phyloP scores from a whole-genome alignment of 2,329 filamentous ascomycete species.

The Colletotrichum spinosum region DNA sequence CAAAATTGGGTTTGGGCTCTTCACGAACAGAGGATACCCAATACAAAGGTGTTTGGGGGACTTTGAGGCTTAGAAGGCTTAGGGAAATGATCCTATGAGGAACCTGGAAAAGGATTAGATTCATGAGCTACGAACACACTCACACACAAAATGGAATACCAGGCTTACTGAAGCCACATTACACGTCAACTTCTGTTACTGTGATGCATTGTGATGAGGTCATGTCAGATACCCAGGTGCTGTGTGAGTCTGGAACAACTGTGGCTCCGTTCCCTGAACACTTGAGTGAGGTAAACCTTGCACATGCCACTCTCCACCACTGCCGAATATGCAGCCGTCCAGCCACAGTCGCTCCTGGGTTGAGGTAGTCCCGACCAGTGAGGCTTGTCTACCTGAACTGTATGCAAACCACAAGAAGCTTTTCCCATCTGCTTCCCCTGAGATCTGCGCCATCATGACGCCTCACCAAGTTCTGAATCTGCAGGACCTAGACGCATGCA shows the following conservation, averaged over 20 bases:
- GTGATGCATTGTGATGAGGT: neutral
- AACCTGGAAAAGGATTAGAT: conserved; percentile 39
- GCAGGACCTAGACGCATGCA: no score
- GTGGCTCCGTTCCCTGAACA: neutral
- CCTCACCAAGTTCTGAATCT: no score
- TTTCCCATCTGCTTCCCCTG: no score
- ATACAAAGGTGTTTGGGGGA: conserved; percentile 35
- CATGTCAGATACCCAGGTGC: neutral
- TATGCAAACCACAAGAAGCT: no score
- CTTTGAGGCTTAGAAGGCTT: conserved; percentile 36
- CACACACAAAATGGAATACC: conserved; percentile 27
- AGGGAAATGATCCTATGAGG: conserved; percentile 28
- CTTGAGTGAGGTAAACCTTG: neutral
- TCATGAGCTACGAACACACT: conserved; percentile 41
- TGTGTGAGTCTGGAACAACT: neutral
- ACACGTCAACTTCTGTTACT: neutral
- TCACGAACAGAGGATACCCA: conserved; percentile 33
- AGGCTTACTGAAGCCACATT: conserved; percentile 24
- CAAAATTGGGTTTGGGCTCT: conserved; percentile 21
- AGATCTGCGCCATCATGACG: no score
- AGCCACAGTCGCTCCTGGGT: no score
- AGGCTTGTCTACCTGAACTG: no score
- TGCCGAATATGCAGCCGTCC: no score
- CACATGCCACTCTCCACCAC: no score
- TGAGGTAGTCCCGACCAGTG: no score